phyloP scores from a whole-genome alignment of 192 early-diverging fungal genomes.

The Mortierella hygrophila region DNA sequence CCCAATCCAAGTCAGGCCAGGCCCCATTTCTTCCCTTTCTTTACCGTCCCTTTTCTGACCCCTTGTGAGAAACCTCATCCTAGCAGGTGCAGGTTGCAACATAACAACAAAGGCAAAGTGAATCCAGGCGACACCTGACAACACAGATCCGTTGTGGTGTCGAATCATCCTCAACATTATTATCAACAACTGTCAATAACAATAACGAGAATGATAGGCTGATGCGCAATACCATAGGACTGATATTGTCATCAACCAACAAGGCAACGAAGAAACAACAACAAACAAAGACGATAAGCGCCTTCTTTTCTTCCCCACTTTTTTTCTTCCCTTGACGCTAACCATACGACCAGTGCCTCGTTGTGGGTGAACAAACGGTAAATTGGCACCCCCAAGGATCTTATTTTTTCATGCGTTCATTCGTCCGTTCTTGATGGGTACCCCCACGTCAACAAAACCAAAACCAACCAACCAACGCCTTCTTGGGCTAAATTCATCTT shows the following conservation, averaged over 20 bases:
- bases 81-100: background rate
- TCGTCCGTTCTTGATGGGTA: background rate
- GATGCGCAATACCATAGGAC: background rate
- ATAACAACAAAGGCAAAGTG: background rate
- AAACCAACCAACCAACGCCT: background rate
- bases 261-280: too few species aligned
- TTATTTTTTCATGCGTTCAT: background rate
- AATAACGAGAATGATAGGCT: background rate
- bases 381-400: background rate
- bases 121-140: background rate
- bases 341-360: background rate
- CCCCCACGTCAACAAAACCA: background rate
- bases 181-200: background rate
- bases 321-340: background rate
- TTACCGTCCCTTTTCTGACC: background rate
- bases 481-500: background rate
- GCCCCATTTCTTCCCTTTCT: background rate
- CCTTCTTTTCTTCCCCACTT: background rate
- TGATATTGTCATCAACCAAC: background rate
- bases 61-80: background rate
- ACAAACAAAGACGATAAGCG: background rate
- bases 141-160: background rate
- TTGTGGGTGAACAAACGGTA: background rate
- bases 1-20: background rate
- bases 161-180: background rate